Evolutionary conservation across 495 filamentous ascomycete species (phyloP).

Genomic region (Geopyxis carbonaria): DNA sequence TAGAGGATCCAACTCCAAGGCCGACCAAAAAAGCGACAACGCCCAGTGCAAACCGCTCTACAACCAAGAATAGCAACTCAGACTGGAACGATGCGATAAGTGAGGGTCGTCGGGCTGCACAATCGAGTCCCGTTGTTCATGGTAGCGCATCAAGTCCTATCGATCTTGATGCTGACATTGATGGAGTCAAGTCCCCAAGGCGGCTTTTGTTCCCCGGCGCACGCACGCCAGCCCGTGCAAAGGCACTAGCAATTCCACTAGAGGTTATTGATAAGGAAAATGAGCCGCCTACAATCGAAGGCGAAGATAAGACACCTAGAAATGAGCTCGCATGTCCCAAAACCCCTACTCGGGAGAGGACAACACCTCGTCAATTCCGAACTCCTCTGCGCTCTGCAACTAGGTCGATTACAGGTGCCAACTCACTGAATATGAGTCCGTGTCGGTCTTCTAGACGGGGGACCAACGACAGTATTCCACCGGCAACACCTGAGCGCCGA

Average conservation of each 20-base stretch:
- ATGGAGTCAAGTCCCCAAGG: constrained; percentile 39
- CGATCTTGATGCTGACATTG: constrained; percentile 42
- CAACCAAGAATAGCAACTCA: constrained; percentile 22
- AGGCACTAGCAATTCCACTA: constrained; percentile 12
- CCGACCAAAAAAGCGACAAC: constrained; percentile 18
- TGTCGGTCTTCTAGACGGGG: constrained; percentile 12
- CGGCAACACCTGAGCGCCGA: constrained; percentile 12
- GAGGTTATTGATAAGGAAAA: constrained; percentile 35
- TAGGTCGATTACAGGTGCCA: constrained; percentile 7
- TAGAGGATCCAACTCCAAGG: constrained; percentile 14
- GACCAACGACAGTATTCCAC: constrained; percentile 1
- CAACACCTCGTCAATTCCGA: constrained; percentile 1
- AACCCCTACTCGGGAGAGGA: constrained; percentile 18
- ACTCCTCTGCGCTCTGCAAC: constrained; percentile 12
- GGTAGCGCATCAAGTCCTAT: constrained; percentile 52
- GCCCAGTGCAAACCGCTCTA: constrained; percentile 24
- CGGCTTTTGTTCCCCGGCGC: constrained; percentile 55
- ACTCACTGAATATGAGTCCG: constrained; percentile 10
- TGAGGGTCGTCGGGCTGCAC: constrained; percentile 45
- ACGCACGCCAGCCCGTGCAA: constrained; percentile 8
- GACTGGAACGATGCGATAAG: constrained; percentile 39
- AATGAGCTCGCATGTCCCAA: constrained; percentile 34
- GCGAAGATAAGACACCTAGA: not conserved
- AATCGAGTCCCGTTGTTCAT: constrained; percentile 50
- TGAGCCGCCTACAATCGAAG: constrained; percentile 11